Evolutionary conservation across 345 rosid species (phyloP).

Genomic region (Erysimum cheiranthoides): DNA sequence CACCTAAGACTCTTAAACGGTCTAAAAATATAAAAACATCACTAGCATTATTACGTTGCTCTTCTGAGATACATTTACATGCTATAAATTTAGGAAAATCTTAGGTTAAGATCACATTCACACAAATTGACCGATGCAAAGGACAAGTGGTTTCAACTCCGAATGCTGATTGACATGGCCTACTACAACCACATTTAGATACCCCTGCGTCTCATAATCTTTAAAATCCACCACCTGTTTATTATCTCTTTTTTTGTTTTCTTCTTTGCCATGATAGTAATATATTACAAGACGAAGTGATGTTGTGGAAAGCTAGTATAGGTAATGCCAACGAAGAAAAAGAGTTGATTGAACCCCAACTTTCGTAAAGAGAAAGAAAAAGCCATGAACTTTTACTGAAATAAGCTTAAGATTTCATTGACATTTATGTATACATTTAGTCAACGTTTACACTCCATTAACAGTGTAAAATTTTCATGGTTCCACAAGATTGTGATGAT

Average conservation of each 20-base stretch:
- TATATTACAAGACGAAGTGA: slow-evolving; percentile 3
- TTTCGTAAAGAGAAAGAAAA: not conserved
- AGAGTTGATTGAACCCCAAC: not conserved
- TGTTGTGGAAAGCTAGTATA: slow-evolving; percentile 9
- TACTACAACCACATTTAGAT: slow-evolving; percentile 18
- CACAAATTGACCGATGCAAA: slow-evolving; percentile 33
- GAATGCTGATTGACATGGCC: slow-evolving; percentile 21
- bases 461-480: not conserved
- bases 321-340: not conserved
- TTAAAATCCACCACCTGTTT: not conserved
- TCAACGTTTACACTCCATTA: not conserved
- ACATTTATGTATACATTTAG: not conserved
- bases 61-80: slow-evolving; percentile 26
- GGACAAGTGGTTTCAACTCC: slow-evolving; percentile 25
- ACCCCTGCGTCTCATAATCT: not conserved
- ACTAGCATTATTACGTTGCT: slow-evolving; percentile 36
- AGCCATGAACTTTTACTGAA: not conserved
- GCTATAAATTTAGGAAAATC: slow-evolving; percentile 31
- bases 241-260: not conserved
- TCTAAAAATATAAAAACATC: slow-evolving; percentile 38
- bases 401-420: not conserved
- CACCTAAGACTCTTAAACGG: slow-evolving; percentile 46
- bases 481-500: not conserved
- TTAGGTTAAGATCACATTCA: slow-evolving; percentile 38
- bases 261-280: not conserved